phyloP scores from a whole-genome alignment of 1,284 basidiomycete genomes.

The Phylloporus sp. region DNA sequence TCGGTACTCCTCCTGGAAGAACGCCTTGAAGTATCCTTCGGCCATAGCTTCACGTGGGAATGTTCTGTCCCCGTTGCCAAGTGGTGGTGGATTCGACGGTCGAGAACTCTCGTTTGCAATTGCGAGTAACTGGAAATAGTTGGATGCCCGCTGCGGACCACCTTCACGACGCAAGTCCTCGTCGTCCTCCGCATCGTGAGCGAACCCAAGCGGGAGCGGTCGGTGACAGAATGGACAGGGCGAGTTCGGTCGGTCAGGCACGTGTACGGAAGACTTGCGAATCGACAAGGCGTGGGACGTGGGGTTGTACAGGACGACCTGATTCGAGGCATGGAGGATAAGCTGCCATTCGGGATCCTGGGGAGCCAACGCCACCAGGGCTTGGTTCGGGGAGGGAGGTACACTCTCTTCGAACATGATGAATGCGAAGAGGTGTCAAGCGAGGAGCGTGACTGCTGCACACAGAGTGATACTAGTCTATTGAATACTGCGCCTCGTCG shows the following conservation, averaged over 20 bases:
- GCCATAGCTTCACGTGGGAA: conserved; percentile 75
- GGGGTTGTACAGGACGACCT: conserved; percentile 89
- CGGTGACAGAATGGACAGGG: conserved; percentile 77
- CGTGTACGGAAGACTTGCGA: conserved; percentile 39
- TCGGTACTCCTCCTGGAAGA: conserved; percentile 86
- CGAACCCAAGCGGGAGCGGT: conserved; percentile 46
- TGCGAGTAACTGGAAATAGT: conserved; percentile 77
- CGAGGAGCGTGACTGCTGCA: background rate
- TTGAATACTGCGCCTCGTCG: conserved; percentile 2
- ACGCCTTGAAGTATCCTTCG: conserved; percentile 83
- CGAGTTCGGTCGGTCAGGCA: conserved; percentile 26
- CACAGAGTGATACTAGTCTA: background rate
- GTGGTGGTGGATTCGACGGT: conserved; percentile 55
- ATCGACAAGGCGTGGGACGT: conserved; percentile 85
- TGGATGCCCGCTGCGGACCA: conserved; percentile 55
- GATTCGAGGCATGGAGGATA: conserved; percentile 78
- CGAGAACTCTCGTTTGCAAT: conserved; percentile 66
- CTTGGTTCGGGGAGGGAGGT: conserved; percentile 36
- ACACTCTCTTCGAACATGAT: conserved; percentile 37
- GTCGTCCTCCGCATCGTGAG: conserved; percentile 24
- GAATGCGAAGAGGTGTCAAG: background rate
- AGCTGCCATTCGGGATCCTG: conserved; percentile 58
- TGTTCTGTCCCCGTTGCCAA: conserved; percentile 26
- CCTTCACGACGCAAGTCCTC: conserved; percentile 23
- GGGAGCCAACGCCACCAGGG: conserved; percentile 33